Percentiles rank a stretch among this genome's conserved stretches.
Evolutionary conservation across 2,329 filamentous ascomycete species (phyloP).

Genomic region (Calonectria honghensis): DNA sequence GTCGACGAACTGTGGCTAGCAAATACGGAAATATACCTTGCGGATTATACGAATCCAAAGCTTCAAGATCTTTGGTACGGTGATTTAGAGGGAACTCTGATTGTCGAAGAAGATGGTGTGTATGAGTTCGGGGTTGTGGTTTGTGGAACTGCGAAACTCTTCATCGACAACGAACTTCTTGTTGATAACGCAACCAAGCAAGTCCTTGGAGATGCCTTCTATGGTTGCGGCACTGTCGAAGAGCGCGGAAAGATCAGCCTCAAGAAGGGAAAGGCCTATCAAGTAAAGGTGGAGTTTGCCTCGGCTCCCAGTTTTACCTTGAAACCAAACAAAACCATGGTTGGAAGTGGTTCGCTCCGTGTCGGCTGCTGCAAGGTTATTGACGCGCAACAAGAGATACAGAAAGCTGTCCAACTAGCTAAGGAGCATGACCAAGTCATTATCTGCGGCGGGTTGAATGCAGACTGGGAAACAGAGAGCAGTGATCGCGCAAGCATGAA

Average conservation of each 20-base stretch:
- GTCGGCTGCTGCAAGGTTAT: slow-evolving; percentile 16
- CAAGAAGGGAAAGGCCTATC: slow-evolving; percentile 38
- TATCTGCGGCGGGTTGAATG: background rate
- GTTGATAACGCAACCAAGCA: slow-evolving; percentile 57
- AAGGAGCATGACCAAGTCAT: slow-evolving; percentile 12
- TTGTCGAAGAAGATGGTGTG: slow-evolving; percentile 41
- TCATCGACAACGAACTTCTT: slow-evolving; percentile 57
- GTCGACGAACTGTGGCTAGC: slow-evolving; percentile 44
- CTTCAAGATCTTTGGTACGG: slow-evolving; percentile 46
- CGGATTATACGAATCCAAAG: slow-evolving; percentile 51
- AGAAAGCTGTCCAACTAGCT: background rate
- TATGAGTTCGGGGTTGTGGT: slow-evolving; percentile 59
- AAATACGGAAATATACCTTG: slow-evolving; percentile 37
- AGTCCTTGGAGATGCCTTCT: slow-evolving; percentile 58
- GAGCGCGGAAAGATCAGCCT: slow-evolving; percentile 46
- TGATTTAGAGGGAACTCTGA: slow-evolving; percentile 48
- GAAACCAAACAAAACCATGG: slow-evolving; percentile 14
- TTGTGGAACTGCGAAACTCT: slow-evolving; percentile 58
- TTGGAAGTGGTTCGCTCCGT: slow-evolving; percentile 12
- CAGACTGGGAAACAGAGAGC: slow-evolving; percentile 21
- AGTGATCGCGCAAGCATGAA: slow-evolving; percentile 15
- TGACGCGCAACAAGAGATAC: slow-evolving; percentile 2
- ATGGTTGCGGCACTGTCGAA: slow-evolving; percentile 58
- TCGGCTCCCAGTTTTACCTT: slow-evolving; percentile 4
- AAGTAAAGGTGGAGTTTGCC: slow-evolving; percentile 39